Conservation (phyloP, 805 yeast genomes). For the Brettanomyces sp. region DNA sequence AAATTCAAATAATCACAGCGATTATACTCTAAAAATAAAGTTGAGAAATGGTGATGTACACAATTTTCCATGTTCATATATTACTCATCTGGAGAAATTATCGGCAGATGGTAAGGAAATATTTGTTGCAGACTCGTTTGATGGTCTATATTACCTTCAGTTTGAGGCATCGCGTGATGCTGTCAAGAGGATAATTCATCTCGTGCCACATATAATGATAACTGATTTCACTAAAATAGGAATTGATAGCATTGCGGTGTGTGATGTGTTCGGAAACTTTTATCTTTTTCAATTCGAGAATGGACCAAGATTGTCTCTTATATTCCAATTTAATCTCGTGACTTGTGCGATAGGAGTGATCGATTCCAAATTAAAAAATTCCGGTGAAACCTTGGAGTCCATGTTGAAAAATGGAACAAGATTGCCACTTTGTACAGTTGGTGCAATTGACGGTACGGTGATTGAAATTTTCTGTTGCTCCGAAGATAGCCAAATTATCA, state of each 20-base stretch:
- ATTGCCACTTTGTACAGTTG: conserved; percentile 5
- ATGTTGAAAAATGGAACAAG: neutral
- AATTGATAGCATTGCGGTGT: conserved; percentile 11
- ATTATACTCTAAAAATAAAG: neutral
- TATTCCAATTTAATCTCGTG: conserved; percentile 3
- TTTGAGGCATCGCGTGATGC: conserved; percentile 3
- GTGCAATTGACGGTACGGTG: conserved; percentile 10
- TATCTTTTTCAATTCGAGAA: conserved; percentile 6
- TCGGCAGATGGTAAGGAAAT: neutral
- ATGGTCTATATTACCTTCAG: conserved; percentile 10
- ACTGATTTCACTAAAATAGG: conserved; percentile 6
- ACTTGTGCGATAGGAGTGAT: conserved; percentile 6
- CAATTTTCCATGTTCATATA: conserved; percentile 1
- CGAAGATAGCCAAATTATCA: neutral
- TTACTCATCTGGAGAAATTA: conserved; percentile 3
- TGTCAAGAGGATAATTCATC: neutral
- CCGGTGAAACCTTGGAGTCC: neutral
- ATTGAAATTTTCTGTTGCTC: conserved; percentile 1
- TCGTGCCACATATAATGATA: conserved; percentile 2
- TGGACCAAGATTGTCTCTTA: neutral
- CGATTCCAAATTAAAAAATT: neutral
- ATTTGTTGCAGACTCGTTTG: conserved; percentile 14
- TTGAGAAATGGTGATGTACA: neutral
- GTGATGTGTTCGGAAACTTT: conserved; percentile 19
- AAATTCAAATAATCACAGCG: neutral